Percentiles rank a stretch among this genome's conserved stretches.
These are phyloP conservation scores for Daedaleopsis sinensis DNA, from an alignment of 768 basidiomycete genomes.

Conservation along the genomic window DNA sequence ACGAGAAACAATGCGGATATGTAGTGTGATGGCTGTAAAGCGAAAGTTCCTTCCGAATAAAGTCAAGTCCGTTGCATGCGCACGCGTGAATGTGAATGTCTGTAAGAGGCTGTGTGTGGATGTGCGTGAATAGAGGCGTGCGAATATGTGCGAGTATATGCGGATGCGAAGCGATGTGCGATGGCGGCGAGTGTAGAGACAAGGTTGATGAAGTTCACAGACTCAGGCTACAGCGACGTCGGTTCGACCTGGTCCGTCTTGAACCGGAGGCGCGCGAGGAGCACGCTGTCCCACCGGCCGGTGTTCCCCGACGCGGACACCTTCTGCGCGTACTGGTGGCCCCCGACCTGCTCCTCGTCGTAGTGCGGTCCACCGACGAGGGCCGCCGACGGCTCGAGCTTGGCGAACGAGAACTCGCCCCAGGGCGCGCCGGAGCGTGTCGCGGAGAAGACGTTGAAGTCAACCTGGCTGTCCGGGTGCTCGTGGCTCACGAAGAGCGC, in stretches of 20 bases:
- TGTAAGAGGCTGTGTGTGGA: too few relatives aligned
- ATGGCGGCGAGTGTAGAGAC: too few relatives aligned
- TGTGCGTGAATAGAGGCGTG: too few relatives aligned
- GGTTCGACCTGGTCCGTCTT: constrained; percentile 62
- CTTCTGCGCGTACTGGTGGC: constrained; percentile 44
- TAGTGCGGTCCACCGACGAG: constrained; percentile 51
- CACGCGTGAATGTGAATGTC: too few relatives aligned
- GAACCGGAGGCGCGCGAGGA: constrained; percentile 68
- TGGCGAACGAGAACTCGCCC: constrained; percentile 69
- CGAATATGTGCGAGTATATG: too few relatives aligned
- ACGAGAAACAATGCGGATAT: neutral
- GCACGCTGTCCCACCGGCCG: constrained; percentile 55
- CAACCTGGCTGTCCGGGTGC: constrained; percentile 60
- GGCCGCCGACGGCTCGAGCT: constrained; percentile 39
- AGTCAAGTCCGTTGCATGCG: too few relatives aligned
- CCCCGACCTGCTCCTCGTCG: constrained; percentile 40
- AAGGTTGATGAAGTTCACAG: too few relatives aligned
- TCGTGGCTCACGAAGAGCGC: constrained; percentile 76
- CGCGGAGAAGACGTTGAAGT: constrained; percentile 69
- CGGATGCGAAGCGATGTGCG: too few relatives aligned
- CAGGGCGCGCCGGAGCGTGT: constrained; percentile 60
- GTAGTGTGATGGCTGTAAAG: neutral
- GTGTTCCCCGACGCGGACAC: constrained; percentile 46
- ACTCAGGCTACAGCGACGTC: constrained; percentile 39
- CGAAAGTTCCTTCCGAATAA: too few relatives aligned